Conservation (phyloP, 2,329 filamentous ascomycete species). For the Paraphoma chrysanthemicola region DNA sequence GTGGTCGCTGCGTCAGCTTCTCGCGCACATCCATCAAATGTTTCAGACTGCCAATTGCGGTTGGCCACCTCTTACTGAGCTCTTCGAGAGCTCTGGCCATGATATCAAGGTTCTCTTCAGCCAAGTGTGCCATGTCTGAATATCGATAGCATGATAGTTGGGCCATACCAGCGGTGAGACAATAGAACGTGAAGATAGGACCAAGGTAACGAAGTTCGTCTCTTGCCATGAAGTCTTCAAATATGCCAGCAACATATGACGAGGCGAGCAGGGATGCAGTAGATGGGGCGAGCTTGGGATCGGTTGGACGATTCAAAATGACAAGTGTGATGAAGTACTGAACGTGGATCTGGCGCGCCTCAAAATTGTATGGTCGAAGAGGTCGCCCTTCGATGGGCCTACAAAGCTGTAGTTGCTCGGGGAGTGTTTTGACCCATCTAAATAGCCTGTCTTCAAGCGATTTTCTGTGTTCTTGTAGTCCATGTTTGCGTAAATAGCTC, state of each 20-base stretch:
- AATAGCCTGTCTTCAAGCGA: constrained; percentile 50
- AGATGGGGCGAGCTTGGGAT: constrained; percentile 38
- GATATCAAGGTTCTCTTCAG: constrained; percentile 38
- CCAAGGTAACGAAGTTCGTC: constrained; percentile 52
- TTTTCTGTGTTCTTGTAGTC: constrained; percentile 36
- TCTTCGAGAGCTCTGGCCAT: constrained; percentile 38
- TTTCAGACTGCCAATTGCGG: constrained; percentile 39
- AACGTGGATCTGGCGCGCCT: constrained; percentile 47
- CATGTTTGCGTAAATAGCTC: constrained; percentile 46
- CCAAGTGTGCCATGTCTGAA: constrained; percentile 33
- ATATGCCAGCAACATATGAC: constrained; percentile 52
- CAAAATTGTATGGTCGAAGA: constrained; percentile 39
- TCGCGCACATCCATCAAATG: constrained; percentile 42
- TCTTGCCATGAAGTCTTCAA: constrained; percentile 52
- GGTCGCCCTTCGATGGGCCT: constrained; percentile 25
- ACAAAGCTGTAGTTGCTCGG: constrained; percentile 41
- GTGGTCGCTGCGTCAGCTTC: constrained; percentile 34
- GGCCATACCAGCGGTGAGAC: constrained; percentile 48
- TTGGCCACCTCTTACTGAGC: constrained; percentile 40
- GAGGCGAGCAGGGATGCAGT: constrained; percentile 50
- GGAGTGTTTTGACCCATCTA: constrained; percentile 49
- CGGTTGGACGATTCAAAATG: constrained; percentile 48
- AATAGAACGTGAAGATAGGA: constrained; percentile 52
- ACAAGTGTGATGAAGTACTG: constrained; percentile 51
- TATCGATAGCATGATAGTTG: constrained; percentile 50